Percentiles rank a stretch among this genome's conserved stretches.
These are phyloP conservation scores for Cephaloascus fragrans DNA, from an alignment of 805 yeast species.

Conservation along the genomic window DNA sequence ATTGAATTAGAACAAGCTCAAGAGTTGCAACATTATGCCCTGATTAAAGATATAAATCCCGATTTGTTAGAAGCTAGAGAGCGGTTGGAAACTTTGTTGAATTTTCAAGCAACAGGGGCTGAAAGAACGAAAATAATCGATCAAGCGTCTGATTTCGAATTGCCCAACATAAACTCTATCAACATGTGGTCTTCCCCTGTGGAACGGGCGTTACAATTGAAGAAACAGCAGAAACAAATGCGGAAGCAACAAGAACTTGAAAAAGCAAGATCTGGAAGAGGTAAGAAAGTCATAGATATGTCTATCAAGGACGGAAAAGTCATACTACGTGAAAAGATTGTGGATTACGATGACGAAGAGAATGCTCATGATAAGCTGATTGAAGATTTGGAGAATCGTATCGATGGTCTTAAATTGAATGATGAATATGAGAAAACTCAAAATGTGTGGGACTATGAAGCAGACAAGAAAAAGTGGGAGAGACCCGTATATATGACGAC, in stretches of 20 bases:
- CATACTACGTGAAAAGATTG: slow-evolving; percentile 39
- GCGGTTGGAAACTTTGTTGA: slow-evolving; percentile 60
- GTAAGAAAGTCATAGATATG: slow-evolving; percentile 67
- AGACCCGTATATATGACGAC: slow-evolving; percentile 32
- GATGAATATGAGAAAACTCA: slow-evolving; percentile 21
- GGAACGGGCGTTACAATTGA: slow-evolving; percentile 81
- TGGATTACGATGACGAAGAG: slow-evolving; percentile 11
- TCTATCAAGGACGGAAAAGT: slow-evolving; percentile 77
- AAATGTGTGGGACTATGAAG: slow-evolving; percentile 51
- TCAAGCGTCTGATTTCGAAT: slow-evolving; percentile 80
- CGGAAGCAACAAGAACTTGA: slow-evolving; percentile 55
- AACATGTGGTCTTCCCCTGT: slow-evolving; percentile 80
- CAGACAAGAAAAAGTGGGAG: slow-evolving; percentile 45
- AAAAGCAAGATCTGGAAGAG: slow-evolving; percentile 57
- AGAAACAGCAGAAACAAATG: slow-evolving; percentile 71
- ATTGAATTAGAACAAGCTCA: slow-evolving; percentile 29
- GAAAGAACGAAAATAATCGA: slow-evolving; percentile 91
- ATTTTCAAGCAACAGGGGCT: slow-evolving; percentile 78
- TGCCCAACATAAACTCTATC: slow-evolving; percentile 36
- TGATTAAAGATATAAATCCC: slow-evolving; percentile 33
- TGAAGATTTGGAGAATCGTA: slow-evolving; percentile 21
- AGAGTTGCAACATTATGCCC: slow-evolving; percentile 33
- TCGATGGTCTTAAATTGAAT: slow-evolving; percentile 13
- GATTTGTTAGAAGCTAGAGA: slow-evolving; percentile 64
- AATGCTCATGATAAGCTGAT: slow-evolving; percentile 23